Evolutionary conservation across 2,329 filamentous ascomycete species (phyloP).

Genomic region (Pleomassaria siparia): DNA sequence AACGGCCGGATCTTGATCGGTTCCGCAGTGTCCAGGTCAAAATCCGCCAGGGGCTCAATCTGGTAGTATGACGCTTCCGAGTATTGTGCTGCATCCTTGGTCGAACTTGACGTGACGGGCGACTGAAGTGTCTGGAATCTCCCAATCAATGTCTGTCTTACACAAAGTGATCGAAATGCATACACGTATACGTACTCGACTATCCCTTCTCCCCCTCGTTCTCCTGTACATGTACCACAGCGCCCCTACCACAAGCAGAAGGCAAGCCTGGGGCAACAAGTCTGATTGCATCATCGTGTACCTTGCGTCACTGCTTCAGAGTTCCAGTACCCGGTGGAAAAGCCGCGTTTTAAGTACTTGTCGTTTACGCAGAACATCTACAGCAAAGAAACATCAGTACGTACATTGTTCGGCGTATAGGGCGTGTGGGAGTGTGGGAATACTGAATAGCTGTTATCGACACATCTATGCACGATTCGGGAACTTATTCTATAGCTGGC

Average conservation of each 20-base stretch:
- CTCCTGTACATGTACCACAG: neutral
- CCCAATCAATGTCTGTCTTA: neutral
- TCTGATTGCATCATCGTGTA: constrained; percentile 2
- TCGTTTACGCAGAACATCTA: neutral
- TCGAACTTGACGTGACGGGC: neutral
- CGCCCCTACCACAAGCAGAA: constrained; percentile 1
- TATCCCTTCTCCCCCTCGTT: neutral
- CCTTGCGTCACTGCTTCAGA: neutral
- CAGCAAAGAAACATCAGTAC: neutral
- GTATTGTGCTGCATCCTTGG: neutral
- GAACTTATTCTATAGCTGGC: constrained; percentile 11
- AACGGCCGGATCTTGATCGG: constrained; percentile 60
- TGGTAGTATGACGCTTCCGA: constrained; percentile 39
- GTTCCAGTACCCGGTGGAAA: neutral
- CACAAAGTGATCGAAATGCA: neutral
- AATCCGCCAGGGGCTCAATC: constrained; percentile 51
- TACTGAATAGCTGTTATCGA: constrained; percentile 6
- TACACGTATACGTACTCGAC: neutral
- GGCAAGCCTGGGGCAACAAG: constrained; percentile 3
- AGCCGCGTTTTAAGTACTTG: neutral
- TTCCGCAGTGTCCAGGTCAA: constrained; percentile 54
- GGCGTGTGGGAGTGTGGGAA: neutral
- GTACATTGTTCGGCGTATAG: neutral
- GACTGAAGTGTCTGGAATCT: neutral
- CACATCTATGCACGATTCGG: constrained; percentile 3